phyloP scores from a whole-genome alignment of 805 yeast species.

The Lipomyces mesembrius region DNA sequence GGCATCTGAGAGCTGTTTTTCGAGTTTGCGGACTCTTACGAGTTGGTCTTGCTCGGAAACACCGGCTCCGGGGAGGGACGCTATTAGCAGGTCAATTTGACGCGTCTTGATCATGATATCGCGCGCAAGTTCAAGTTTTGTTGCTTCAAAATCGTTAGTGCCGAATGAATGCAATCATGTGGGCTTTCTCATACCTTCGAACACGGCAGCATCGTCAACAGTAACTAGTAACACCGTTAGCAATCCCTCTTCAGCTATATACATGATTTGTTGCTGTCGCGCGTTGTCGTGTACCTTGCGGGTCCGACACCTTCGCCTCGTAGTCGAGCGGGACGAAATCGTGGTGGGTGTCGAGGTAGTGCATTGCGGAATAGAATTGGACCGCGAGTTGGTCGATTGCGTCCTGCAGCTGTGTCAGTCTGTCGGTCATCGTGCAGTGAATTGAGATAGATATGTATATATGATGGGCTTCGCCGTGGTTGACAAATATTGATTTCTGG shows the following conservation, averaged over 20 bases:
- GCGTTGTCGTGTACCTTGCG: constrained; percentile 21
- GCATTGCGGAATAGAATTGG: constrained; percentile 40
- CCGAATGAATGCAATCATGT: not conserved
- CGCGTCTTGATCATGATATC: constrained; percentile 85
- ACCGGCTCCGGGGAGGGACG: constrained; percentile 90
- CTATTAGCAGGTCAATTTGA: constrained; percentile 83
- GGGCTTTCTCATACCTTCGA: constrained; percentile 23
- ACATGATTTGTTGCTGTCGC: not conserved
- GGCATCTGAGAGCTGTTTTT: constrained; percentile 50
- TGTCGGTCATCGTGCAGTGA: constrained; percentile 24
- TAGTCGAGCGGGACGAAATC: constrained; percentile 51
- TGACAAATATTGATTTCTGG: no score
- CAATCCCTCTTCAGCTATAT: not conserved
- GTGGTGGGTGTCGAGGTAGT: constrained; percentile 52
- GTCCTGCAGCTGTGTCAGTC: constrained; percentile 40
- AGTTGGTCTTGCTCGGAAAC: constrained; percentile 78
- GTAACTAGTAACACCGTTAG: constrained; percentile 10
- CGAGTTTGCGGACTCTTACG: constrained; percentile 62
- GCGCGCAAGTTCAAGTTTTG: constrained; percentile 76
- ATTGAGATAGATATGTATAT: not conserved
- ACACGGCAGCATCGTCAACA: constrained; percentile 31
- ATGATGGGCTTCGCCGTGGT: no score
- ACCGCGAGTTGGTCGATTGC: constrained; percentile 40
- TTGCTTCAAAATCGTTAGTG: constrained; percentile 37
- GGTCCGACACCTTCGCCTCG: constrained; percentile 31